Evolutionary conservation across 2,329 filamentous ascomycete species (phyloP), one percentile per base, ranked within the genome.

Genomic region (Didymella pomorum): DNA sequence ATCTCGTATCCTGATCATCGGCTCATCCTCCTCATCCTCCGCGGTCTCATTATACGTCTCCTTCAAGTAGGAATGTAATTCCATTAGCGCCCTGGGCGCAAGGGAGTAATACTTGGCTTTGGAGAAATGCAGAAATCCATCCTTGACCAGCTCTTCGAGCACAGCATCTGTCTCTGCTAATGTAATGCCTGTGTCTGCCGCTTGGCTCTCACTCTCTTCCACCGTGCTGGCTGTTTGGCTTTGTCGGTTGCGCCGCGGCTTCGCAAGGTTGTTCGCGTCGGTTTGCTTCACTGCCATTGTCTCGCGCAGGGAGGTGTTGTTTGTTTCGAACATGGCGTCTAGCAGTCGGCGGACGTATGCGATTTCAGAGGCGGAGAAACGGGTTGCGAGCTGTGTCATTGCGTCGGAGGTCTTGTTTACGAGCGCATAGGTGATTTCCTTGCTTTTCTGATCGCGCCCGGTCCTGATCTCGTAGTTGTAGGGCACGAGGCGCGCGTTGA

Each of bases 391-490:
- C 71, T 97, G 94, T 0, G 92, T 96, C 59, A 94, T 81, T 0
- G 89, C 82, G 76, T 99, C 95, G 61, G 89, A 92, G 10, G 90
- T 53, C 7, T 58, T 58, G 78, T 99, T 99, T 45, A 98, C 89
- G 31, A 99, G 82, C 2, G 91, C 92, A 75, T 89, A 97, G 21
- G 93, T 81, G n/a, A 87, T 86, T 2, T 87, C 80, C 64, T 85
- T 86, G 10, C 83, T 83, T 26, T 62, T 66, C 75, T 97, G 93
- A 69, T 95, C 87, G 33, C 86, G 79, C 4, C 86, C 86, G 71
- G 84, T 90, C 61, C 92, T 87, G 71, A 99, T 92, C 76, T 97
- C 93, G 66, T 93, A 88, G 79, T 98, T 94, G 72, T 96, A 92
- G 9, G 86, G 83, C 0, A 90, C 90, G 46, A 96, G 85, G 21